Base-by-base conservation (phyloP, 768 basidiomycete genomes). In the Lepiota brunneoincarnata region DNA sequence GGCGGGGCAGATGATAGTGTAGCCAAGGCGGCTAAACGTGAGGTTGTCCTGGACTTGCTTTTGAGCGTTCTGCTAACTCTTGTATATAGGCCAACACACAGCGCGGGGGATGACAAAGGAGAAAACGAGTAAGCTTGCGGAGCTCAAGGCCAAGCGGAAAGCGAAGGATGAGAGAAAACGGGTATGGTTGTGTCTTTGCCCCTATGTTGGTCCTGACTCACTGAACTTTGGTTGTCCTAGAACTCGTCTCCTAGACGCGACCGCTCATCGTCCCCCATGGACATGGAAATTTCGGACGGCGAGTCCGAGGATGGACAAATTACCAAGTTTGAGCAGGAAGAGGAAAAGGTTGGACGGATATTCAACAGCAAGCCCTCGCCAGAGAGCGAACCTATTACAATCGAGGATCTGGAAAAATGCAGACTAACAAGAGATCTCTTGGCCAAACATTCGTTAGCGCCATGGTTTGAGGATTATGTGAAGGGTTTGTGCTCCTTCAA, bases 101-200 rank as follows among this genome's bases (percentile, higher is more conserved):
- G 73, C 74, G 5, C 80, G 87, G 45, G 89, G 89, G 5, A 82
- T 81, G 2, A 90, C 89, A 0, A 91, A 88, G 64, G 89, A 92
- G 68, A 92, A 92, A 73, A 76, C 78, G 3, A 78, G 80, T 50
- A 89, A 86, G 63, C 76, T 93, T 7, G 89, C 89, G 56, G 93
- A 93, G 66, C 76, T 97, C 23, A 95, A 89, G 71, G 91, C 88
- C 4, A 87, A 78, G 62, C 80, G 95, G 34, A 90, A 87, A 62
- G 93, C 91, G 7, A 95, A 93, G 71, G 91, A 87, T 59, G 91
- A 95, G 68, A 87, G 88, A 69, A 89, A 86, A 67, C 80, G 86
- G 56, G 94, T 93, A 68, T 58, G 83, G 61, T 17, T 42, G n/a
- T 23, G 36, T 3, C 15, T 34, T 40, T 49, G n/a, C 36, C 20